Evolutionary conservation across 371 early-diverging fungal genomes (phyloP), one percentile per base, ranked within the genome.

Genomic region (Apophysomyces variabilis): DNA sequence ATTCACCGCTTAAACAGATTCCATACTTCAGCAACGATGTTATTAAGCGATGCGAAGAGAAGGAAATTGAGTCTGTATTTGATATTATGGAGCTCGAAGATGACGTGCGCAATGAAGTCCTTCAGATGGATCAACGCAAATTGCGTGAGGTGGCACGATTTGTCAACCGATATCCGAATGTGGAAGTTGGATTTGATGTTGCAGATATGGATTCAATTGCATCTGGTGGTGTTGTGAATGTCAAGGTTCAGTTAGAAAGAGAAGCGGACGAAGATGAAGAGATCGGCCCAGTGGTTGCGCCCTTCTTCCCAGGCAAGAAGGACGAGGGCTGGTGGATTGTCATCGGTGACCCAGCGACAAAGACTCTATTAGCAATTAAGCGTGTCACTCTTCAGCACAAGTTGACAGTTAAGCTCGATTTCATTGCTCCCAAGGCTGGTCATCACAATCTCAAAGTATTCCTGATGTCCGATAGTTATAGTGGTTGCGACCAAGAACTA

Each of bases 271-370:
- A 89, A 0, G 77, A 85, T 9, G 74, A 80, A 37, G 76, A 82
- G 13, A 62, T 84, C 64, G 94, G 88, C 5, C 94, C 85, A 54
- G 96, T 93, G 3, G 85, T 93, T 46, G 96, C 98, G 54, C 97
- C 96, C 2, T 95, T 86, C 84, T 98, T 92, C 89, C 97, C 97
- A n/a, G 69, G 72, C 26, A 80, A 84, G 79, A 95, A 96, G 85
- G 92, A 93, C 45, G 99, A 98, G 78, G 92, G 92, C 35, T 99
- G 98, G 98, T 99, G 98, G 98, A 77, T 97, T 64, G 93, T 99
- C 4, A 74, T 99, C 56, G 97, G 95, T 32, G 94, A 96, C 57
- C 84, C 90, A 14, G 70, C 76, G 36, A 79, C 87, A 5, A 95
- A 96, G 79, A 77, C 91, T 0, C 77, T 99, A 58, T 71, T 95